These are phyloP conservation scores for Vaccinium vitisidaea DNA, from an alignment of 148 eudicot species.

Conservation along the genomic window DNA sequence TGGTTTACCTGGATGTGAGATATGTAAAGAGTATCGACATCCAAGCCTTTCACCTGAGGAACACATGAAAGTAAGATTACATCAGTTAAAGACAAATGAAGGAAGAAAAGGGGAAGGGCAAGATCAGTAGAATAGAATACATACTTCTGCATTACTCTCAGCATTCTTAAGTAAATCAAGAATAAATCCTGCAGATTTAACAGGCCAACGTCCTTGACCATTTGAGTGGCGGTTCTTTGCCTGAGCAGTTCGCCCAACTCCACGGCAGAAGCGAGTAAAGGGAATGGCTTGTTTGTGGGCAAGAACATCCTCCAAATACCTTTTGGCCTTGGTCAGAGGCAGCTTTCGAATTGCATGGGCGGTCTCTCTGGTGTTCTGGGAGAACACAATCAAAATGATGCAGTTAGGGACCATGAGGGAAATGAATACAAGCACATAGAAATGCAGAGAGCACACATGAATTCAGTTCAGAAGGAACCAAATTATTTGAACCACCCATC, in stretches of 20 bases:
- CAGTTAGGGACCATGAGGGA: not conserved
- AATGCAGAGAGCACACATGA: not conserved
- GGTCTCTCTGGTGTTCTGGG: slow-evolving; percentile 61
- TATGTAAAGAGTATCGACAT: slow-evolving; percentile 56
- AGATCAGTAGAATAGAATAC: not conserved
- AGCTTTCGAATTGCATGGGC: slow-evolving; percentile 61
- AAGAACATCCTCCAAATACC: slow-evolving; percentile 70
- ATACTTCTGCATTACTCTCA: slow-evolving; percentile 69
- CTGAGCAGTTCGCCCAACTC: slow-evolving; percentile 74
- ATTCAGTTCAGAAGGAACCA: not conserved
- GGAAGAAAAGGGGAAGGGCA: not conserved
- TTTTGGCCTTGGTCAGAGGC: slow-evolving; percentile 53
- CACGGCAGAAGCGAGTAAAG: slow-evolving; percentile 66
- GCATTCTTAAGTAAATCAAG: slow-evolving; percentile 70
- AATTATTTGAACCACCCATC: not conserved
- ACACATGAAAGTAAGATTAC: not conserved
- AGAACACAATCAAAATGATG: slow-evolving; percentile 1
- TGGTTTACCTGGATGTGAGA: slow-evolving; percentile 69
- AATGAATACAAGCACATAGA: not conserved
- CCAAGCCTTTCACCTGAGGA: slow-evolving; percentile 56
- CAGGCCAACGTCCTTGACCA: slow-evolving; percentile 78
- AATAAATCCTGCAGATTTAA: slow-evolving; percentile 55
- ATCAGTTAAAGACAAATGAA: not conserved
- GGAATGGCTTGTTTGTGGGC: slow-evolving; percentile 76
- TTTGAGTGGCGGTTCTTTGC: slow-evolving; percentile 72